Evolutionary conservation across 805 yeast genomes (phyloP).

Genomic region (Candida cerambycidarum): DNA sequence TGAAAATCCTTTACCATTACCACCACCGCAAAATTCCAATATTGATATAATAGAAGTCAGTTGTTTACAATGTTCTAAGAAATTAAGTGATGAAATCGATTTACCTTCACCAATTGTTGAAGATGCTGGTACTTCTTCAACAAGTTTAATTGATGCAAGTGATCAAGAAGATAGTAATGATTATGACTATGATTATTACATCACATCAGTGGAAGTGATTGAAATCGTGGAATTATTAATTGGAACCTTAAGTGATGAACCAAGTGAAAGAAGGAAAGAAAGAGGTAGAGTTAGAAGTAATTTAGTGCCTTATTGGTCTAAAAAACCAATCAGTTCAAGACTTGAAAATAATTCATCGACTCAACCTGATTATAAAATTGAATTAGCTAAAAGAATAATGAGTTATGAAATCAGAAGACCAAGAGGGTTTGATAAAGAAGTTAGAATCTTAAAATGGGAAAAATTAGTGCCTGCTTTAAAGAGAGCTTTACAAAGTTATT

Average conservation of each 20-base stretch:
- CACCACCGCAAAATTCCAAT: conserved; percentile 42
- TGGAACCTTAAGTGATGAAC: conserved; percentile 47
- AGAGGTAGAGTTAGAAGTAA: conserved; percentile 67
- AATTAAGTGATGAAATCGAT: conserved; percentile 14
- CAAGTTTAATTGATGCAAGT: conserved; percentile 1
- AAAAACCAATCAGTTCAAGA: conserved; percentile 53
- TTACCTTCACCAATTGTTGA: conserved; percentile 9
- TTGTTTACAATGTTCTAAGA: conserved; percentile 49
- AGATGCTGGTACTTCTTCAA: conserved; percentile 7
- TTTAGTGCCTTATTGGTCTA: conserved; percentile 66
- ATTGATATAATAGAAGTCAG: conserved; percentile 59
- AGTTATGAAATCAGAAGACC: conserved; percentile 62
- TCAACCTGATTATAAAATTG: conserved; percentile 44
- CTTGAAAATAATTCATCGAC: conserved; percentile 26
- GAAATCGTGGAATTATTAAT: conserved; percentile 62
- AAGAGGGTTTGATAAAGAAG: conserved; percentile 68
- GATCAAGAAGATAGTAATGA: conserved; percentile 10
- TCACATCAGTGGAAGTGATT: conserved; percentile 67
- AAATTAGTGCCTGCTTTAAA: conserved; percentile 57
- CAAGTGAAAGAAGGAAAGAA: conserved; percentile 57
- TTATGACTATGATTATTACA: conserved; percentile 44
- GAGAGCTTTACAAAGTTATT: conserved; percentile 66
- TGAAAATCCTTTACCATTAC: conserved; percentile 42
- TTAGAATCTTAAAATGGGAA: conserved; percentile 61
- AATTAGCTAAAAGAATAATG: conserved; percentile 65